Evolutionary conservation across 441 rosid species (phyloP).

Genomic region (Jatropha multifida): DNA sequence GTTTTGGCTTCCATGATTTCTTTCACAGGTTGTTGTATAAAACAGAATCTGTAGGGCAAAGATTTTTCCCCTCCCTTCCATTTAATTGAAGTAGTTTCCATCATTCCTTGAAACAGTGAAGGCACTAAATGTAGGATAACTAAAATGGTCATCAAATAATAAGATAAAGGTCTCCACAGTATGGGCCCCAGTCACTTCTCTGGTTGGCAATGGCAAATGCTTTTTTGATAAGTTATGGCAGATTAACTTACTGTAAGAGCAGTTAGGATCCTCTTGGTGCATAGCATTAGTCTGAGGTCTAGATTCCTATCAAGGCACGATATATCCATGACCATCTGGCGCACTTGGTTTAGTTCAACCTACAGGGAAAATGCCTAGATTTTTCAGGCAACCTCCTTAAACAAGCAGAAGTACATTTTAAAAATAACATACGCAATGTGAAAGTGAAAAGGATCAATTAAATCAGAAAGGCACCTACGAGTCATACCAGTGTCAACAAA

Average conservation of each 20-base stretch:
- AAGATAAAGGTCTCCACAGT: not conserved
- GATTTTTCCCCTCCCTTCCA: not conserved
- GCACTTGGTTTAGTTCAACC: slow-evolving; percentile 53
- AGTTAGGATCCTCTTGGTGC: slow-evolving; percentile 41
- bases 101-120: not conserved
- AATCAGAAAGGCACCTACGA: not conserved
- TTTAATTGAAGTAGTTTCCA: not conserved
- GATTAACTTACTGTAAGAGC: slow-evolving; percentile 46
- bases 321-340: slow-evolving; percentile 45
- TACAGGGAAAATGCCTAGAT: slow-evolving; percentile 20
- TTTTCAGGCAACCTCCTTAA: not conserved
- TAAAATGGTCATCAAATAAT: not conserved
- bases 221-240: not conserved
- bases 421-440: not conserved
- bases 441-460: not conserved
- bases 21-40: not conserved
- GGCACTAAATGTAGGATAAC: not conserved
- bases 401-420: not conserved
- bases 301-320: slow-evolving; percentile 59
- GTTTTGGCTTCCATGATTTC: not conserved
- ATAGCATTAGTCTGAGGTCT: slow-evolving; percentile 57
- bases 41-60: not conserved
- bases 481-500: not conserved
- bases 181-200: not conserved
- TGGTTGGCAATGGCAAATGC: not conserved